Base-by-base conservation (phyloP, 164 flowering plant species). In the Vitis vinifera region DNA sequence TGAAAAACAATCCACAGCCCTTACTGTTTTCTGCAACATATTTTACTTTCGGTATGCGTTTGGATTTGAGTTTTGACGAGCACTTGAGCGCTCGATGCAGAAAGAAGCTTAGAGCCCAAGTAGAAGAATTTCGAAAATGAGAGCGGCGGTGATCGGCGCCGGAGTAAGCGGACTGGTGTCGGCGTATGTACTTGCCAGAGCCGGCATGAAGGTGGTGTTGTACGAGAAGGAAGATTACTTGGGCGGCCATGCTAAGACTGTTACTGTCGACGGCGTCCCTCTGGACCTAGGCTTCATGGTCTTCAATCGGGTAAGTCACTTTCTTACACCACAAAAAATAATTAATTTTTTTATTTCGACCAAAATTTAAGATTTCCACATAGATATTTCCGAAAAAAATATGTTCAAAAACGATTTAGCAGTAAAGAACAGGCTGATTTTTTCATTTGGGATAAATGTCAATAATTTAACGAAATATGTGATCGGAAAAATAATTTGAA, bases 221-320 rank as follows among this genome's bases (percentile, higher is more conserved):
- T 92, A 80, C 73, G 98, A 94, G 84, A 92, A 89, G 79, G 94
- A 92, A 31, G 85, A 85, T 17, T 76, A 81, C 75, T 59, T 94
- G 37, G 97, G 98, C 11, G 98, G 97, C 67, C 98, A 94, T 79
- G 93, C 97, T 48, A 85, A 75, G 71, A 92, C 99, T 19, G 90
- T 92, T 8, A 76, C 73, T 11, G 68, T 88, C 53, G 88, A 91
- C 60, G 97, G 87, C 64, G 82, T 86, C 50, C 84, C 85, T 69
- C 64, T 95, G 65, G 99, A 95, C 82, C 90, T 95, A 8, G 97
- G 98, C 4, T 95, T 92, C 79, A 93, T 93, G 97, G 93, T 91
- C 78, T 95, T 95, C 86, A 93, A 95, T 75, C 86, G 93, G 8
- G 99, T 95, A 87, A 75, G 85, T 73, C 12, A 11, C 55, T 47